Evolutionary conservation across 2,329 filamentous ascomycete species (phyloP).

Genomic region (Amylocarpus encephaloides): DNA sequence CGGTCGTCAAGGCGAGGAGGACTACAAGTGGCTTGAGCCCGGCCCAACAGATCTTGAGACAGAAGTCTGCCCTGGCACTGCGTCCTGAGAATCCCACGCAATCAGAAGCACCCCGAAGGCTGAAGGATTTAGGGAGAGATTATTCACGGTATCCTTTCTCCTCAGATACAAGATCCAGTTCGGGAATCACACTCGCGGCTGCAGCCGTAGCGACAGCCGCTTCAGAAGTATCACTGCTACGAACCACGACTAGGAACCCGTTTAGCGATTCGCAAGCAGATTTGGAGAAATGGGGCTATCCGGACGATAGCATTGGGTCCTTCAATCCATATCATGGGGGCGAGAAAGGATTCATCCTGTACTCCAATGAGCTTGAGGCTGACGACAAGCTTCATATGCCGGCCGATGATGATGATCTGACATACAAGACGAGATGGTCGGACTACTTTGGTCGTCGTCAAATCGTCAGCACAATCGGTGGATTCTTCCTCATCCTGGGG

Average conservation of each 20-base stretch:
- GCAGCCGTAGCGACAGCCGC: background rate
- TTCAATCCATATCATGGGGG: conserved; percentile 38
- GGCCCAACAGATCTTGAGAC: conserved; percentile 18
- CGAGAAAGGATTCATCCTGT: conserved; percentile 36
- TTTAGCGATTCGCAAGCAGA: conserved; percentile 25
- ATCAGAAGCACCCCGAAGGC: conserved; percentile 15
- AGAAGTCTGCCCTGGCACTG: conserved; percentile 17
- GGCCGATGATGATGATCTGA: conserved; percentile 40
- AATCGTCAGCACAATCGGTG: conserved; percentile 33
- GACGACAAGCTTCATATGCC: conserved; percentile 51
- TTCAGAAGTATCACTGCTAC: conserved; percentile 10
- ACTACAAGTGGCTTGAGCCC: conserved; percentile 12
- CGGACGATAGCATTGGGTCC: conserved; percentile 42
- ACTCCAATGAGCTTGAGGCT: conserved; percentile 43
- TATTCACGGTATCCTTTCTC: conserved; percentile 29
- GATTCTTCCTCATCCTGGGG: conserved; percentile 40
- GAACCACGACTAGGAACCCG: conserved; percentile 17
- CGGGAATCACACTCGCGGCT: background rate
- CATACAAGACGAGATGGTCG: conserved; percentile 35
- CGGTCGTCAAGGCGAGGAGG: conserved; percentile 3
- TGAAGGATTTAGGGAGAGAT: conserved; percentile 26
- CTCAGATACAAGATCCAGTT: conserved; percentile 9
- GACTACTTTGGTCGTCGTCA: conserved; percentile 41
- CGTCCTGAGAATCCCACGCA: conserved; percentile 1
- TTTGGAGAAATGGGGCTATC: conserved; percentile 34